Percentiles rank a stretch among this genome's conserved stretches.
Evolutionary conservation across 2,329 filamentous ascomycete genomes (phyloP).

Genomic region (Sphaerulina musiva): DNA sequence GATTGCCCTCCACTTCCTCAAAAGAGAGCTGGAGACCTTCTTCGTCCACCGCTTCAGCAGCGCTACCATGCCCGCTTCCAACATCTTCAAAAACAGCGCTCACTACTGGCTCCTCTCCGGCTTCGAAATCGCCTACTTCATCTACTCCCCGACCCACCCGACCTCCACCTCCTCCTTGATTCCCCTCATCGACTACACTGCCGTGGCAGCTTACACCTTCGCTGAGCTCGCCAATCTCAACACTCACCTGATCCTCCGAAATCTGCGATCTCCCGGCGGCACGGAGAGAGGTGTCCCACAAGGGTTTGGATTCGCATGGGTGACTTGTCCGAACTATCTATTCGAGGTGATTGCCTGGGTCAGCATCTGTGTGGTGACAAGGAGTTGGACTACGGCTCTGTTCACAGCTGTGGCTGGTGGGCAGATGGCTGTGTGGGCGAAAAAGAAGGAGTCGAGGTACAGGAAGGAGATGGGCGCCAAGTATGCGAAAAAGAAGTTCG

Average conservation of each 20-base stretch:
- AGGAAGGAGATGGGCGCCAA: slow-evolving; percentile 84
- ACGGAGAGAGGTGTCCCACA: slow-evolving; percentile 82
- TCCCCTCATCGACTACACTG: slow-evolving; percentile 55
- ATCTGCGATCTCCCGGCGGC: slow-evolving; percentile 69
- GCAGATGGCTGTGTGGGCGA: slow-evolving; percentile 83
- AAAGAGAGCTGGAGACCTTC: slow-evolving; percentile 90
- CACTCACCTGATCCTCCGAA: slow-evolving; percentile 71
- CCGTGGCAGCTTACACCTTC: slow-evolving; percentile 64
- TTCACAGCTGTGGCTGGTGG: slow-evolving; percentile 67
- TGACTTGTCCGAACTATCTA: slow-evolving; percentile 97
- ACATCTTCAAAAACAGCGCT: slow-evolving; percentile 90
- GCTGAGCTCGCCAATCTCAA: slow-evolving; percentile 75
- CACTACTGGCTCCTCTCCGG: slow-evolving; percentile 92
- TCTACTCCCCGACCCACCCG: slow-evolving; percentile 69
- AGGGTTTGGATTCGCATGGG: slow-evolving; percentile 75
- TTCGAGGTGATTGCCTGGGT: slow-evolving; percentile 85
- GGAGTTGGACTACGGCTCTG: slow-evolving; percentile 68
- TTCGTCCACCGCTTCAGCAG: slow-evolving; percentile 93
- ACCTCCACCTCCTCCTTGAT: slow-evolving; percentile 52
- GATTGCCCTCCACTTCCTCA: slow-evolving; percentile 77
- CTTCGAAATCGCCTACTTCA: slow-evolving; percentile 71
- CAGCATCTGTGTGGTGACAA: slow-evolving; percentile 71
- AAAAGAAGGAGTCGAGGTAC: slow-evolving; percentile 86
- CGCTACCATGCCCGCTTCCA: slow-evolving; percentile 82
- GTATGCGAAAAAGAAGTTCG: slow-evolving; percentile 90